These are phyloP conservation scores for Gossypium schwendimanii DNA, from an alignment of 441 rosid genomes.

Conservation along the genomic window DNA sequence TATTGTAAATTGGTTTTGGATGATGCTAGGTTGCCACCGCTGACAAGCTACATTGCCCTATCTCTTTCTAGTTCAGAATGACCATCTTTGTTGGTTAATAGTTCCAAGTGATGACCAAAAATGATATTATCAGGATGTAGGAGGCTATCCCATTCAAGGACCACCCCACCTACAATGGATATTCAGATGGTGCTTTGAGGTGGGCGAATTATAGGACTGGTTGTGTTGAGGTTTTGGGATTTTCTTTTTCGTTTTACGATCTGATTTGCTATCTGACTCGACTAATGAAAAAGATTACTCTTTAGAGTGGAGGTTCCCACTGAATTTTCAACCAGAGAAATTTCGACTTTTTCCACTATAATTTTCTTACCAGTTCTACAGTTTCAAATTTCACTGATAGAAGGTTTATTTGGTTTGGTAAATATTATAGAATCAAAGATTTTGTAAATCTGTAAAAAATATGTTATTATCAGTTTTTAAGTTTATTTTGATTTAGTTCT, in stretches of 20 bases:
- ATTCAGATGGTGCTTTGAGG: background rate
- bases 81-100: background rate
- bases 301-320: constrained; percentile 4
- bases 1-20: constrained; percentile 18
- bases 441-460: background rate
- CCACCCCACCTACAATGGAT: background rate
- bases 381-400: background rate
- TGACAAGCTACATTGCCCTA: background rate
- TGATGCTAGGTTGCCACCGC: constrained; percentile 14
- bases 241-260: constrained; percentile 10
- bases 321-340: background rate
- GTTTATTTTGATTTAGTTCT: background rate
- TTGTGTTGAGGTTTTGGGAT: constrained; percentile 13
- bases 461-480: background rate
- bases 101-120: background rate
- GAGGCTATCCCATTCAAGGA: background rate
- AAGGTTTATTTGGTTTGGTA: background rate
- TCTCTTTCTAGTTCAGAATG: background rate
- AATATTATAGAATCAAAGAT: background rate
- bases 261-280: constrained; percentile 11
- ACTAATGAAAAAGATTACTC: constrained; percentile 15
- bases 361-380: background rate
- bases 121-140: background rate
- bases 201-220: constrained; percentile 2
- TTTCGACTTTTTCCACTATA: background rate